phyloP scores from a whole-genome alignment of 1,284 basidiomycete species.

The Xerocomus cyaneibrunnescens region DNA sequence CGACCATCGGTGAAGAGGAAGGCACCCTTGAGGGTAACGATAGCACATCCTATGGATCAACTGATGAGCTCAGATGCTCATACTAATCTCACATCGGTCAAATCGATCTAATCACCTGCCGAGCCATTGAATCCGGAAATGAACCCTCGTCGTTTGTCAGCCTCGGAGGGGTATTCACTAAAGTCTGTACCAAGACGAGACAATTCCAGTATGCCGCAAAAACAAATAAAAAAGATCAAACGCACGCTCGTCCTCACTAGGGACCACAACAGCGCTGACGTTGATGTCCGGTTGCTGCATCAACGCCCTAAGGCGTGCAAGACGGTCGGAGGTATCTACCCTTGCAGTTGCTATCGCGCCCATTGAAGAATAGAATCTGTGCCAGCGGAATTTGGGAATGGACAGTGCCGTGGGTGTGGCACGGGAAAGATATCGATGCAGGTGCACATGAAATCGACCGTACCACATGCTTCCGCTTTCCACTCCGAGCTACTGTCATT shows the following conservation, averaged over 20 bases:
- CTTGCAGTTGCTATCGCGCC: constrained; percentile 44
- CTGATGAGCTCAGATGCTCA: constrained; percentile 3
- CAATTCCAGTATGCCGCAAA: neutral
- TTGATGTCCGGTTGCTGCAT: constrained; percentile 60
- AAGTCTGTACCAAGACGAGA: constrained; percentile 56
- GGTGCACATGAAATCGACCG: constrained; percentile 16
- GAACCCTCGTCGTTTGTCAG: constrained; percentile 82
- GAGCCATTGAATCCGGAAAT: constrained; percentile 94
- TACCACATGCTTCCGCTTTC: constrained; percentile 33
- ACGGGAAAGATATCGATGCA: constrained; percentile 26
- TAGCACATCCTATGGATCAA: constrained; percentile 62
- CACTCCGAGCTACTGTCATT: constrained; percentile 25
- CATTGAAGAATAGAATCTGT: constrained; percentile 25
- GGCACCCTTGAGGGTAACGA: constrained; percentile 74
- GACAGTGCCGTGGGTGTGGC: constrained; percentile 2
- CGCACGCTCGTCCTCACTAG: constrained; percentile 88
- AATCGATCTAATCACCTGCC: constrained; percentile 56
- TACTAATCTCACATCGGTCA: neutral
- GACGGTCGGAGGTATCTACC: constrained; percentile 61
- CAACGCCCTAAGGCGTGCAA: constrained; percentile 60
- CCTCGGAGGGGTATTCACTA: constrained; percentile 86
- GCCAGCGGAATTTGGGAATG: neutral
- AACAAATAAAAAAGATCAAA: constrained; percentile 11
- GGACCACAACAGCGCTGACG: constrained; percentile 74
- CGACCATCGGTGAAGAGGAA: constrained; percentile 91